phyloP scores from a whole-genome alignment of 2,329 filamentous ascomycete species.

The Pestalotiopsis sp. region DNA sequence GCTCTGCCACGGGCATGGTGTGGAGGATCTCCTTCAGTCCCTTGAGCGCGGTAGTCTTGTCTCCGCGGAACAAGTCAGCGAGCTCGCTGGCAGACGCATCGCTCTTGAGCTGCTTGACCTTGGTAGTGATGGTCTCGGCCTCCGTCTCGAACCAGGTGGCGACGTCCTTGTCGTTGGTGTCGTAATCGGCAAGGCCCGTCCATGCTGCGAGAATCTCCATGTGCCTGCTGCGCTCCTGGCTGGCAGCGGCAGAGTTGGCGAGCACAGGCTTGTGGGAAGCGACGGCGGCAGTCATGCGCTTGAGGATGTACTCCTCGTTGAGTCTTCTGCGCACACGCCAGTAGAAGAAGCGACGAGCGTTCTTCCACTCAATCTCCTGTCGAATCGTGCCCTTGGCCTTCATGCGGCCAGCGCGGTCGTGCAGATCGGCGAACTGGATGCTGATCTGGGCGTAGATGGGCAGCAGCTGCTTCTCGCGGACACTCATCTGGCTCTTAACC shows the following conservation, averaged over 20 bases:
- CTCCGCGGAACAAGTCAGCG: slow-evolving; percentile 42
- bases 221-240: slow-evolving; percentile 48
- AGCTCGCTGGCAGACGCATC: slow-evolving; percentile 60
- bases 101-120: slow-evolving; percentile 80
- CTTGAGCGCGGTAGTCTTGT: slow-evolving; percentile 72
- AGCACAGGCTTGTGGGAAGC: slow-evolving; percentile 34
- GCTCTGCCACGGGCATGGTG: slow-evolving; percentile 85
- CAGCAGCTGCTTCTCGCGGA: slow-evolving; percentile 83
- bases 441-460: slow-evolving; percentile 94
- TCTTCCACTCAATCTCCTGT: slow-evolving; percentile 78
- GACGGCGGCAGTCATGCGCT: slow-evolving; percentile 67
- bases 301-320: slow-evolving; percentile 96
- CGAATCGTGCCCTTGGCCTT: slow-evolving; percentile 95
- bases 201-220: slow-evolving; percentile 79
- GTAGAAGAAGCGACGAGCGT: slow-evolving; percentile 97
- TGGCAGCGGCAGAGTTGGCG: slow-evolving; percentile 33
- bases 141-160: slow-evolving; percentile 97
- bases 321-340: slow-evolving; percentile 96
- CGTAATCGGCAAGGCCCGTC: slow-evolving; percentile 76
- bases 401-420: slow-evolving; percentile 97
- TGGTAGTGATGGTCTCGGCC: slow-evolving; percentile 76
- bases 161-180: slow-evolving; percentile 77
- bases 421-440: slow-evolving; percentile 94
- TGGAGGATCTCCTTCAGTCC: slow-evolving; percentile 83
- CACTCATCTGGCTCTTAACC: slow-evolving; percentile 81